These are phyloP conservation scores for Phlyctochytrium planicorne DNA, from an alignment of 192 early-diverging fungal species.

Conservation along the genomic window DNA sequence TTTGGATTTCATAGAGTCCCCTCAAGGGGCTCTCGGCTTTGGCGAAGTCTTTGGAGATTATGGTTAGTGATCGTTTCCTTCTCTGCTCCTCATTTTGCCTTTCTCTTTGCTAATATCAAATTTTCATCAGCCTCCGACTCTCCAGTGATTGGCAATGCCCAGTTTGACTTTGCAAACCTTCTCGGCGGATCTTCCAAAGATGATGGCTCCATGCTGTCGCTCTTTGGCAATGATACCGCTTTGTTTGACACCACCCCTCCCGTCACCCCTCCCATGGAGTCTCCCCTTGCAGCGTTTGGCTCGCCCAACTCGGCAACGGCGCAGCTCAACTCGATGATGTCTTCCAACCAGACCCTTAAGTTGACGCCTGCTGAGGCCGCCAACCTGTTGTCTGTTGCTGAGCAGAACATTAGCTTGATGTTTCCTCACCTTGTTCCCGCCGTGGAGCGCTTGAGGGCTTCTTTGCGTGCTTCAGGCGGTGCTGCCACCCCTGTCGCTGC, in stretches of 20 bases:
- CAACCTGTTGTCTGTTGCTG: conserved; percentile 13
- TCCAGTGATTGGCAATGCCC: neutral
- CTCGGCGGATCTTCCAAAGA: too few relatives aligned
- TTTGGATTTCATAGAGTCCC: neutral
- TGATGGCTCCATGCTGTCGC: too few relatives aligned
- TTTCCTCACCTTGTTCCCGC: conserved; percentile 27
- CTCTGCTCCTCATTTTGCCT: neutral
- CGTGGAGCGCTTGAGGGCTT: conserved; percentile 26
- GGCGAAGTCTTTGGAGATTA: neutral
- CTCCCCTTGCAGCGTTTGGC: neutral
- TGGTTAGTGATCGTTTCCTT: neutral
- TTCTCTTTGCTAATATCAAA: neutral
- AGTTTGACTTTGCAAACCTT: neutral
- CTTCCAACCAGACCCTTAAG: neutral
- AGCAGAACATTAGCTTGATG: conserved; percentile 16
- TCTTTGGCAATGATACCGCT: too few relatives aligned
- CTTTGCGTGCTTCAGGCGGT: neutral
- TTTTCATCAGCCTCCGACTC: neutral
- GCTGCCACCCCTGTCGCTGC: neutral
- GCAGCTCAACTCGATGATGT: neutral
- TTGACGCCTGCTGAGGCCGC: conserved; percentile 7
- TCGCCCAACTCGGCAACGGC: neutral
- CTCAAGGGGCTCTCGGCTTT: neutral
- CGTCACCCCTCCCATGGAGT: neutral
- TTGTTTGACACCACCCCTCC: neutral